These are phyloP conservation scores for Gryganskiella cystojenkinii DNA, from an alignment of 192 early-diverging fungal genomes.

Conservation along the genomic window DNA sequence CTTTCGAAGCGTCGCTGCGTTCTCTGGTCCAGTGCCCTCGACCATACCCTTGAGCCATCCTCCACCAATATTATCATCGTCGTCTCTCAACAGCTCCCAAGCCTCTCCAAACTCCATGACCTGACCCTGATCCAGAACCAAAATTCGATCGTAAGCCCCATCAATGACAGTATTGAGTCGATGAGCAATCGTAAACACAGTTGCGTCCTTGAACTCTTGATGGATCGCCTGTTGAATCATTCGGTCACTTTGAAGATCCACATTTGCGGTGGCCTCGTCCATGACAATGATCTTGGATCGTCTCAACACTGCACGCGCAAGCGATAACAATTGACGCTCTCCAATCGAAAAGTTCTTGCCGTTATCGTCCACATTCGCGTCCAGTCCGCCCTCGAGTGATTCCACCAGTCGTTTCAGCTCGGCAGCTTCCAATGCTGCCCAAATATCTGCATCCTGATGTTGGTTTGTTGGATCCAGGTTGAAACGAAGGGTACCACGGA, in stretches of 20 bases:
- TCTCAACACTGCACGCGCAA: constrained; percentile 76
- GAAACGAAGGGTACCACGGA: constrained; percentile 64
- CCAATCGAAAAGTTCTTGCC: constrained; percentile 90
- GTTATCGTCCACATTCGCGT: constrained; percentile 74
- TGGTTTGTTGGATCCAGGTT: constrained; percentile 66
- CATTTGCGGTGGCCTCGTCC: constrained; percentile 50
- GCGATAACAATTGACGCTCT: constrained; percentile 74
- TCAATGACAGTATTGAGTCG: constrained; percentile 61
- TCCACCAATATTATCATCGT: neutral
- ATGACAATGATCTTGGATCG: constrained; percentile 76
- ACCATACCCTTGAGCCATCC: constrained; percentile 31
- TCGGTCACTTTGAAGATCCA: constrained; percentile 36
- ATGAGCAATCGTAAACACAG: constrained; percentile 71
- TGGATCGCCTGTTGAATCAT: constrained; percentile 52
- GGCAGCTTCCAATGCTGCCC: constrained; percentile 74
- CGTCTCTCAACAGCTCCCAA: constrained; percentile 24
- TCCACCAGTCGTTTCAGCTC: constrained; percentile 72
- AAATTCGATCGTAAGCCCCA: constrained; percentile 54
- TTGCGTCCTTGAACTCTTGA: constrained; percentile 40
- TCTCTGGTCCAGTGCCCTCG: constrained; percentile 24
- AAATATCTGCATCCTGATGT: constrained; percentile 67
- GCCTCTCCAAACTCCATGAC: constrained; percentile 36
- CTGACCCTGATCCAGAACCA: constrained; percentile 61
- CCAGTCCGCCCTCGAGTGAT: constrained; percentile 70
- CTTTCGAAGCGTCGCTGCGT: constrained; percentile 7